Percentiles rank a stretch among this genome's conserved stretches.
These are phyloP conservation scores for Trametes maxima DNA, from an alignment of 768 basidiomycete genomes.

Conservation along the genomic window DNA sequence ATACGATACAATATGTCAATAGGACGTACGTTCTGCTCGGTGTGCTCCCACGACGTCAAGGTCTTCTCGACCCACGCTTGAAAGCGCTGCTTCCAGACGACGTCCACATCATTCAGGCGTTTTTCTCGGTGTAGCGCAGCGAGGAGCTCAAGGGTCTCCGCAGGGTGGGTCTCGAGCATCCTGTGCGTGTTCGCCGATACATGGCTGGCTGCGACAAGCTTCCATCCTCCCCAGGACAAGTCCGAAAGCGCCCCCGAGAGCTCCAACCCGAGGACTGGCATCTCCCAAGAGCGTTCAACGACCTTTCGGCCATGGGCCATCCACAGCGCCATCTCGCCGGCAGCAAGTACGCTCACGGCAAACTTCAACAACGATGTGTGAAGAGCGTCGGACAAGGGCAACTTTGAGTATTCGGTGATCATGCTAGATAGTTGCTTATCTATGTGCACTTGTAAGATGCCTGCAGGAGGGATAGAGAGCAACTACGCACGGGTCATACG, in stretches of 20 bases:
- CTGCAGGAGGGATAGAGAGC: not conserved
- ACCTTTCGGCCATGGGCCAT: constrained; percentile 53
- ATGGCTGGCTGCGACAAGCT: constrained; percentile 60
- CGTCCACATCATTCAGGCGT: constrained; percentile 58
- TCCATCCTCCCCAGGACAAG: constrained; percentile 78
- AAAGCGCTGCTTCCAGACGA: constrained; percentile 58
- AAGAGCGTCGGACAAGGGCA: constrained; percentile 33
- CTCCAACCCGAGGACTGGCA: constrained; percentile 48
- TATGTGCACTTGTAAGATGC: constrained; percentile 14
- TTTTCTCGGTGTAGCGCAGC: constrained; percentile 49
- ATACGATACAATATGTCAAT: not conserved
- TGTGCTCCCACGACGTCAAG: constrained; percentile 45
- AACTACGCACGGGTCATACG: constrained; percentile 57
- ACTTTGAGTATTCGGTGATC: constrained; percentile 32
- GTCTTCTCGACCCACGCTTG: constrained; percentile 50
- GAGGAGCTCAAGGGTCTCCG: constrained; percentile 49
- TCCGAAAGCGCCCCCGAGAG: constrained; percentile 65
- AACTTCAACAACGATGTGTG: constrained; percentile 38
- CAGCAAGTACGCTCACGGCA: constrained; percentile 39
- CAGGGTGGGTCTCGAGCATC: constrained; percentile 48
- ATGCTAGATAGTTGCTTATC: constrained; percentile 42
- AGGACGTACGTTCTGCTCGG: constrained; percentile 42
- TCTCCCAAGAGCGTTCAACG: constrained; percentile 50
- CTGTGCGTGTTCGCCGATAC: constrained; percentile 54
- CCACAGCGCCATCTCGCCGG: constrained; percentile 46